Percentiles rank a stretch among this genome's conserved stretches.
Evolutionary conservation across 2,329 filamentous ascomycete species (phyloP).

Genomic region (Zopfia rhizophila): DNA sequence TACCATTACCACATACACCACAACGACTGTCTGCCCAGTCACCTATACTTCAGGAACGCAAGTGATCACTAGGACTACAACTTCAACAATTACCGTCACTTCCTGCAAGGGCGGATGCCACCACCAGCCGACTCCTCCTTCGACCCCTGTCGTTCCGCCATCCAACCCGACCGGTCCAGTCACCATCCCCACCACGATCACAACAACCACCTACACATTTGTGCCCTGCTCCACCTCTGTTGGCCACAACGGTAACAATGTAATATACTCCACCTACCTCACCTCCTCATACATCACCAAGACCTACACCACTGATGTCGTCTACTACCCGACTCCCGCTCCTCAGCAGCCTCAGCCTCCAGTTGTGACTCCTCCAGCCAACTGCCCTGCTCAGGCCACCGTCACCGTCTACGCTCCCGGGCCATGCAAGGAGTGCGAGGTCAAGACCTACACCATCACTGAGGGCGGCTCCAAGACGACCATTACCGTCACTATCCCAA

Average conservation of each 20-base stretch:
- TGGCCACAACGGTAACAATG: constrained; percentile 39
- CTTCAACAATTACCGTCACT: constrained; percentile 50
- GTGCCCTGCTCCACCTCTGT: constrained; percentile 51
- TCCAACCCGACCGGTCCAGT: constrained; percentile 14
- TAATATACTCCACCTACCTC: constrained; percentile 53
- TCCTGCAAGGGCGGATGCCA: constrained; percentile 51
- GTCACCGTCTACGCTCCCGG: constrained; percentile 32
- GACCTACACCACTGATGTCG: constrained; percentile 39
- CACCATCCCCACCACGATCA: constrained; percentile 41
- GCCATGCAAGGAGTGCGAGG: constrained; percentile 27
- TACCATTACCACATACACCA: constrained; percentile 42
- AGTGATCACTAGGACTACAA: constrained; percentile 46
- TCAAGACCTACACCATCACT: constrained; percentile 44
- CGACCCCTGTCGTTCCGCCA: constrained; percentile 12
- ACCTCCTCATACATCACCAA: constrained; percentile 45
- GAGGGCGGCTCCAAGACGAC: constrained; percentile 31
- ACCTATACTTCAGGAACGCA: constrained; percentile 34
- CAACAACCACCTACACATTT: constrained; percentile 46
- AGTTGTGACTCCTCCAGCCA: constrained; percentile 3
- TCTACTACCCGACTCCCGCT: constrained; percentile 19
- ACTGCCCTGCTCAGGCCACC: constrained; percentile 42
- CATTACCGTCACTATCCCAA: constrained; percentile 36
- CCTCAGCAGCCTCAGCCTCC: constrained; percentile 9
- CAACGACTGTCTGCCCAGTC: constrained; percentile 43
- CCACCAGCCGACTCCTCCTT: constrained; percentile 23